Base-by-base conservation (phyloP, 2,329 filamentous ascomycete genomes). In the Talaromyces pinophilus region DNA sequence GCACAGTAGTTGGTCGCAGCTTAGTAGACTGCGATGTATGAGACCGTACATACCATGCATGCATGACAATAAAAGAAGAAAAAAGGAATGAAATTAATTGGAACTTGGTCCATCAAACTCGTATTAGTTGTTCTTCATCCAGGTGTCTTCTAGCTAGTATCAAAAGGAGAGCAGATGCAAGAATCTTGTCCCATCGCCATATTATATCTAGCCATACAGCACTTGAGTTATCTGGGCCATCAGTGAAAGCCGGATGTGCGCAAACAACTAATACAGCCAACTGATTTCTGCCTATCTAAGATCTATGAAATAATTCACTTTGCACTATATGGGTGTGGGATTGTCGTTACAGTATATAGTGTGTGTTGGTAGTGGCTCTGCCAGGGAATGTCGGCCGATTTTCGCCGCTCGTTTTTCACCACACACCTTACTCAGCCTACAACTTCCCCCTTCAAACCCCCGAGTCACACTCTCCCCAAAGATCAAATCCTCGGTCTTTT, bases 321-420 rank as follows among this genome's bases (percentile, higher is more conserved):
- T 40, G 33, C 19, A 25, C 19, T 5, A 57, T 40, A 15, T 22
- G 52, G 10, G 5, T 15, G 57, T 59, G 5, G 55, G 17, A 22
- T 28, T 60, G 57, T 44, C 17, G 38, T 30, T 46, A 38, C 13
- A 30, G 57, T 25, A 2, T 40, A 35, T 22, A 19, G 17, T n/a
- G 38, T n/a, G 25, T 38, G 13, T 19, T 40, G 7, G 35, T 44
- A 28, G 57, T 60, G 38, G 22, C 17, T 30, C 38, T 60, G 57
- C 35, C 35, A 60, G 38, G 52, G 52, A 64, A 46, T 59, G 38
- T 54, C 62, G 52, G 62, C 62, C 62, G 62, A 64, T 59, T 64
- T 63, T 64, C 13, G 62, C 62, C 62, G 62, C 63, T 65, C 57
- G 33, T 44, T 60, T 46, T 60, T 46, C 57, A 44, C 57, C 35